These are phyloP conservation scores for Sclerotinia borealis DNA, from an alignment of 2,329 filamentous ascomycete species.

Conservation along the genomic window DNA sequence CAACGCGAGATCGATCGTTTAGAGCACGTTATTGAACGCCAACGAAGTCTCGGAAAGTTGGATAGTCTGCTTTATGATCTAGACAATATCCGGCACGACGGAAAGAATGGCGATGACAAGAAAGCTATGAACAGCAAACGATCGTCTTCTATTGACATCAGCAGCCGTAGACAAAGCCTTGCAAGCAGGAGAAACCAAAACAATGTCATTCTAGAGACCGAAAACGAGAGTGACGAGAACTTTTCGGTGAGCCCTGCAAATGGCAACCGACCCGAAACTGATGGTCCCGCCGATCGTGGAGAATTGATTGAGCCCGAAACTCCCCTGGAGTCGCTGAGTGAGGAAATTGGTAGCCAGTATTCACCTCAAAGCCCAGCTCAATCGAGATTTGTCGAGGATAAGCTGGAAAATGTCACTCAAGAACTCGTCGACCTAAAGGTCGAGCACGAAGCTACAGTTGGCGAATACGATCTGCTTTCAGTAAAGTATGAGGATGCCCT, in stretches of 20 bases:
- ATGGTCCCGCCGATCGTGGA: slow-evolving; percentile 32
- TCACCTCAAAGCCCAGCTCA: slow-evolving; percentile 66
- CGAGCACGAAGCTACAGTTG: slow-evolving; percentile 79
- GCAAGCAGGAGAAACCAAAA: slow-evolving; percentile 48
- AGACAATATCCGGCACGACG: slow-evolving; percentile 65
- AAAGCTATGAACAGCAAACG: slow-evolving; percentile 40
- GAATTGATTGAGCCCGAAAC: slow-evolving; percentile 36
- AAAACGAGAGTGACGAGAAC: slow-evolving; percentile 26
- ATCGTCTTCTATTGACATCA: slow-evolving; percentile 33
- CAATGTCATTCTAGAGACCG: slow-evolving; percentile 48
- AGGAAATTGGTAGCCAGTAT: slow-evolving; percentile 25
- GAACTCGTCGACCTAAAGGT: slow-evolving; percentile 86
- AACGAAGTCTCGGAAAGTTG: slow-evolving; percentile 88
- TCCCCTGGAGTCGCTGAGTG: slow-evolving; percentile 29
- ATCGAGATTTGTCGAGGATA: slow-evolving; percentile 80
- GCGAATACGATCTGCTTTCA: slow-evolving; percentile 74
- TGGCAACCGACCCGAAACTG: slow-evolving; percentile 23
- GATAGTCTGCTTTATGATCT: slow-evolving; percentile 89
- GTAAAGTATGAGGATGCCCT: slow-evolving; percentile 89
- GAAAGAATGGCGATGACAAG: slow-evolving; percentile 37
- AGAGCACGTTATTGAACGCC: slow-evolving; percentile 91
- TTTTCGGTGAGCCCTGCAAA: slow-evolving; percentile 17
- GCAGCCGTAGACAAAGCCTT: slow-evolving; percentile 48
- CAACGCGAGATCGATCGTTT: slow-evolving; percentile 91
- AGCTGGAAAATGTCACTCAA: slow-evolving; percentile 84